Evolutionary conservation across 2,329 filamentous ascomycete species (phyloP).

Genomic region (Elsinoe necatrix): DNA sequence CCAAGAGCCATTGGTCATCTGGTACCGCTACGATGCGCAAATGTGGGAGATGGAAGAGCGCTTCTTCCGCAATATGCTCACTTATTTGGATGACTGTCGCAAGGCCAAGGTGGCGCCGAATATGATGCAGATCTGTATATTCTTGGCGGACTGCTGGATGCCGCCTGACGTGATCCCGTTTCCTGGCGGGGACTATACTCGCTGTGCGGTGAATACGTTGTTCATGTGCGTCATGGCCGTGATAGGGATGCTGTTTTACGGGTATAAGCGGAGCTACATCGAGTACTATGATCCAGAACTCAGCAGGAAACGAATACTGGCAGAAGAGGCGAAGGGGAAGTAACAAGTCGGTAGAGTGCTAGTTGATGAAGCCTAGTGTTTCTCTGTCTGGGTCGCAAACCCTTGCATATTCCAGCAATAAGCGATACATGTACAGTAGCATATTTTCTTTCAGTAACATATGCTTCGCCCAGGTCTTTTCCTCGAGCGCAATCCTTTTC

Average conservation of each 20-base stretch:
- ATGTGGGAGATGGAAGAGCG: conserved; percentile 18
- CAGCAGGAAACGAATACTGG: background rate
- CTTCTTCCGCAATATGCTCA: conserved; percentile 19
- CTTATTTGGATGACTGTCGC: conserved; percentile 19
- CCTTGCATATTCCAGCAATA: conserved; percentile 23
- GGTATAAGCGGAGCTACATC: background rate
- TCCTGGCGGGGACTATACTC: conserved; percentile 15
- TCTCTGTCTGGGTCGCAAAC: conserved; percentile 19
- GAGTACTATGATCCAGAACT: background rate
- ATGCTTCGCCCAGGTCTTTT: conserved; percentile 21
- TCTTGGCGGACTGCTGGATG: conserved; percentile 17
- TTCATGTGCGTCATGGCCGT: conserved; percentile 16
- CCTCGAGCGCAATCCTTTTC: conserved; percentile 22
- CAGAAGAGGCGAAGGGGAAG: background rate
- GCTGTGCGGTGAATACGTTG: conserved; percentile 16
- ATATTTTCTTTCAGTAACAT: conserved; percentile 22
- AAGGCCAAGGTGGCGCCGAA: conserved; percentile 13
- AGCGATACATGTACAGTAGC: conserved; percentile 21
- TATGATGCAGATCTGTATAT: conserved; percentile 18
- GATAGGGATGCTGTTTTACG: background rate
- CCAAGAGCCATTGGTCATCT: conserved; percentile 16
- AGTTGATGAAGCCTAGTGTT: conserved; percentile 10
- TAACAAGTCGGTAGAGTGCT: background rate
- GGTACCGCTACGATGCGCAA: conserved; percentile 19
- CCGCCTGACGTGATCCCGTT: conserved; percentile 15